These are phyloP conservation scores for Ceratocystis cacaofunesta DNA, from an alignment of 2,329 filamentous ascomycete species.

Conservation along the genomic window DNA sequence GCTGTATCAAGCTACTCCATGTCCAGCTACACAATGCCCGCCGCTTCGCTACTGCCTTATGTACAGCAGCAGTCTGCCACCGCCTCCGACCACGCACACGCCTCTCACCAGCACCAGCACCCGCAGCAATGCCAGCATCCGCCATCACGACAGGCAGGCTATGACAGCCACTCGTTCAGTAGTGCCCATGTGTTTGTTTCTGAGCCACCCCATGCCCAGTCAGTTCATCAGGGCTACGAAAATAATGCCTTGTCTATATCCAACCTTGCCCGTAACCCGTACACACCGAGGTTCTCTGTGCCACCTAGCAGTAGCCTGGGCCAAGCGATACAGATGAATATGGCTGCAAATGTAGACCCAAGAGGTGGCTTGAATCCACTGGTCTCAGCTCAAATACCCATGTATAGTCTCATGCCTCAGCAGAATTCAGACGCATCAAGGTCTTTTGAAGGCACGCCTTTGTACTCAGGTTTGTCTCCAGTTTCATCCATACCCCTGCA, in stretches of 20 bases:
- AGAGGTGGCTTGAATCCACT: neutral
- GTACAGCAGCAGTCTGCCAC: neutral
- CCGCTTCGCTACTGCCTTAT: conserved; percentile 27
- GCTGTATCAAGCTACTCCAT: conserved; percentile 30
- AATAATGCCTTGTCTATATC: neutral
- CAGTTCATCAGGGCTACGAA: neutral
- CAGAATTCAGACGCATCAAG: neutral
- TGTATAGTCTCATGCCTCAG: neutral
- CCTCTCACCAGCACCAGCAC: neutral
- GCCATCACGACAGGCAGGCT: neutral
- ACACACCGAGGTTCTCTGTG: neutral
- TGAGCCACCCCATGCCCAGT: neutral
- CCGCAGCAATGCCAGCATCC: neutral
- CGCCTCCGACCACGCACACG: neutral
- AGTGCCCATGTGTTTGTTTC: neutral
- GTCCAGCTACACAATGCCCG: conserved; percentile 44
- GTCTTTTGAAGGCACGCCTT: neutral
- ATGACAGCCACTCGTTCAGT: neutral
- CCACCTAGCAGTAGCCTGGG: neutral
- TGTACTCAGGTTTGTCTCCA: neutral
- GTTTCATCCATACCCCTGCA: neutral
- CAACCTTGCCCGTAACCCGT: neutral
- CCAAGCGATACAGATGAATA: neutral
- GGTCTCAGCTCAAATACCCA: neutral
- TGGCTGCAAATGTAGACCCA: neutral